Evolutionary conservation across 2,329 filamentous ascomycete species (phyloP), one percentile per base, ranked within the genome.

Genomic region (Trichoderma sp.): DNA sequence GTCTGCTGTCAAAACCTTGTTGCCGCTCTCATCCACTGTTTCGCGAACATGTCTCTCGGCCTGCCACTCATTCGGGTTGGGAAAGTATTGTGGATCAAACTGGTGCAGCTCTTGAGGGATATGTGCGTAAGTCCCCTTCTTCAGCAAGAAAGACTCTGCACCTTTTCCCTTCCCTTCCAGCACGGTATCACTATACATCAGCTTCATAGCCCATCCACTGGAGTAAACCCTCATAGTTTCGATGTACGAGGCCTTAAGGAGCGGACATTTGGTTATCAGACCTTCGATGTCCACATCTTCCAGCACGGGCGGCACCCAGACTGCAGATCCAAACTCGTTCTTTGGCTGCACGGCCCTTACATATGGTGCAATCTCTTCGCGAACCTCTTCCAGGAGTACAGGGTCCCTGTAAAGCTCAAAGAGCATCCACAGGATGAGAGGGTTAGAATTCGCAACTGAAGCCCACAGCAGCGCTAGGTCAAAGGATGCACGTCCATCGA

Each of bases 181-280:
- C 3, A 74, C 69, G 1, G 76, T 71, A 34, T 81, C 78, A 63
- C 79, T 70, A n/a, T 73, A 72, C 42, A 80, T 64, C 48, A 70
- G 71, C 22, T 73, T 76, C 53, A 77, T 71, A 1, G 73, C 71
- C 76, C 78, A 78, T 3, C 73, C 71, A 15, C 75, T 74, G 17
- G 78, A 76, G 32, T 82, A 81, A 0, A 81, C 59, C 12, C 81
- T 73, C 56, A 82, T 54, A 0, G 80, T 81, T 69, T 83, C 81
- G 5, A 80, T 70, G 50, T 81, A 80, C 2, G 78, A 74, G 1
- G 79, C 79, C 58, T 80, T 77, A 13, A 83, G 76, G 5, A 78
- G 69, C 5, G 79, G 79, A 60, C 80, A 81, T 10, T 75, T 74
- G 6, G 71, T 72, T 22, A 80, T 56, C 3, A 82, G 68, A 0